phyloP scores from a whole-genome alignment of 2,329 filamentous ascomycete genomes.

The Aureobasidium subglaciale region DNA sequence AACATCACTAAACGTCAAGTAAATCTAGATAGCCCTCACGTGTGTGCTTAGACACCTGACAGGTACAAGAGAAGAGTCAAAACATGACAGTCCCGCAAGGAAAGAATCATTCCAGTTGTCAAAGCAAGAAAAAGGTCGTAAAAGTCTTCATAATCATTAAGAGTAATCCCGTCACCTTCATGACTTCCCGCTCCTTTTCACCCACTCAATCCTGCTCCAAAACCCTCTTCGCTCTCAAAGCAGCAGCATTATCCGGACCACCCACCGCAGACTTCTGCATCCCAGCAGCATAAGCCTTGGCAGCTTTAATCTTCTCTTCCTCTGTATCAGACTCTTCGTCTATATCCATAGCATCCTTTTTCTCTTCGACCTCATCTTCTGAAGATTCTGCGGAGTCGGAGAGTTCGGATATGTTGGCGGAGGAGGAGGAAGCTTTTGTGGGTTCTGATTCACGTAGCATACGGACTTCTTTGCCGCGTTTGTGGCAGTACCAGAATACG shows the following conservation, averaged over 20 bases:
- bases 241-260: conserved; percentile 2
- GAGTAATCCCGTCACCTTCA: neutral
- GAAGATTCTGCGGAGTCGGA: neutral
- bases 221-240: neutral
- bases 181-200: neutral
- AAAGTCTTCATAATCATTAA: neutral
- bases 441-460: conserved; percentile 41
- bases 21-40: too few species aligned
- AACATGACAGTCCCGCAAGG: too few species aligned
- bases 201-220: neutral
- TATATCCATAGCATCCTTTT: neutral
- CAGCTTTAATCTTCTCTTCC: neutral
- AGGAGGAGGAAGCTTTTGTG: neutral
- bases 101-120: too few species aligned
- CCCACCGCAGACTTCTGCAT: neutral
- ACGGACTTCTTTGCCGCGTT: conserved; percentile 79
- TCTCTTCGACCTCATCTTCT: neutral
- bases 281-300: neutral
- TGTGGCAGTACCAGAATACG: conserved; percentile 97
- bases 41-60: too few species aligned
- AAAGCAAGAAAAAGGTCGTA: too few species aligned
- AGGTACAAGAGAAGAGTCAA: too few species aligned
- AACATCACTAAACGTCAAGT: too few species aligned
- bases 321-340: neutral
- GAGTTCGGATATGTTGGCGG: neutral